phyloP scores from a whole-genome alignment of 75 land plant species.

The Sequoia sempervirens region DNA sequence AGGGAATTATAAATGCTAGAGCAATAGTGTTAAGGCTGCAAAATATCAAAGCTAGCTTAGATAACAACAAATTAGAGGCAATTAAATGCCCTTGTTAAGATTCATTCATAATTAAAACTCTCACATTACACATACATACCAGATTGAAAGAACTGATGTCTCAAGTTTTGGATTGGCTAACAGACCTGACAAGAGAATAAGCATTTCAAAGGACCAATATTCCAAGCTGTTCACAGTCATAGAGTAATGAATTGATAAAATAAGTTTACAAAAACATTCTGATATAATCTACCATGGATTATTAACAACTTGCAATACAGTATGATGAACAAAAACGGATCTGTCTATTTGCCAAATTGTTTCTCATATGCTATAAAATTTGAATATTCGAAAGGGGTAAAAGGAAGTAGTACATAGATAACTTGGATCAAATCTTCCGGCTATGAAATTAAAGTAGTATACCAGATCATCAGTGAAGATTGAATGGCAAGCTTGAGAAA shows the following conservation, averaged over 20 bases:
- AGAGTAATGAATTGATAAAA: not conserved
- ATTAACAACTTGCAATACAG: too few species aligned
- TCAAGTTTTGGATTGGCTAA: constrained; percentile 75
- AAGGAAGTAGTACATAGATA: not conserved
- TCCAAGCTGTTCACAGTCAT: constrained; percentile 44
- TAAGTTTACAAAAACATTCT: not conserved
- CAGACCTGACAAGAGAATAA: constrained; percentile 64
- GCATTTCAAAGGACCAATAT: constrained; percentile 61
- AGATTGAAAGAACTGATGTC: constrained; percentile 55
- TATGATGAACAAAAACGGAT: not conserved
- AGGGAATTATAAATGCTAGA: constrained; percentile 45
- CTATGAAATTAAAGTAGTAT: not conserved
- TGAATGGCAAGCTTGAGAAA: constrained; percentile 71
- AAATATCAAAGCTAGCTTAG: not conserved
- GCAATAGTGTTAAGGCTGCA: constrained; percentile 38
- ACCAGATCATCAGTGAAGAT: constrained; percentile 88
- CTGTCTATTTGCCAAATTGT: not conserved
- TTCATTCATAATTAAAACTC: constrained; percentile 27
- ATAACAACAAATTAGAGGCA: not conserved
- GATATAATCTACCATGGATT: too few species aligned
- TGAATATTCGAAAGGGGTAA: not conserved
- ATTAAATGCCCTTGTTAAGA: not conserved
- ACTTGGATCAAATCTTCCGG: too few species aligned
- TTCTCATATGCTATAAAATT: not conserved
- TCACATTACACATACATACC: constrained; percentile 19